These are phyloP conservation scores for Ceratobasidium sp. DNA, from an alignment of 1,284 basidiomycete species.

Conservation along the genomic window DNA sequence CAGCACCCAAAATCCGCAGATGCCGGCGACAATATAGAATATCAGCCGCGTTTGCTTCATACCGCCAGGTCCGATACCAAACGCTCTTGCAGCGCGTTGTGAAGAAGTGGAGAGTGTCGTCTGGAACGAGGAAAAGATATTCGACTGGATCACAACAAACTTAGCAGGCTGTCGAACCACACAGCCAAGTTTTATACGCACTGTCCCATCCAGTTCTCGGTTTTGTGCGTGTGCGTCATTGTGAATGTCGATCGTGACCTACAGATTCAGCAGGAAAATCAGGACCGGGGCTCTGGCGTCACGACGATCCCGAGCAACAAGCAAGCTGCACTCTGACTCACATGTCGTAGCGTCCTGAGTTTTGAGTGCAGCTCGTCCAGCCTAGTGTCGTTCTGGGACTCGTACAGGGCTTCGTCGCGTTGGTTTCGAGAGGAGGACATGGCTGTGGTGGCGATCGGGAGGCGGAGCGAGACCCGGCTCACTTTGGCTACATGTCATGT, in stretches of 20 bases:
- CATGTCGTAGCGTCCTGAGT: conserved; percentile 75
- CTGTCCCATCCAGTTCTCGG: conserved; percentile 73
- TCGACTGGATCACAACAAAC: conserved; percentile 55
- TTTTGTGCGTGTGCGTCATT: conserved; percentile 84
- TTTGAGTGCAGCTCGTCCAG: conserved; percentile 83
- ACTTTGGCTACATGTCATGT: background rate
- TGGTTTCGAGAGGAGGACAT: conserved; percentile 39
- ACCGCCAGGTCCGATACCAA: conserved; percentile 69
- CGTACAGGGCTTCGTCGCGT: conserved; percentile 56
- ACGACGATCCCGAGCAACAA: conserved; percentile 36
- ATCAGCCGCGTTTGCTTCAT: conserved; percentile 72
- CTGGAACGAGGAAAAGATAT: conserved; percentile 70
- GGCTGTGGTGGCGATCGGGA: background rate
- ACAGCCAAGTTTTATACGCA: conserved; percentile 51
- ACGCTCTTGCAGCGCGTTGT: conserved; percentile 69
- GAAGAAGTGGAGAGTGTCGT: conserved; percentile 67
- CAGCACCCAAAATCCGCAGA: conserved; percentile 57
- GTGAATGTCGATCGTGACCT: conserved; percentile 83
- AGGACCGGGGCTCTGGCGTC: conserved; percentile 26
- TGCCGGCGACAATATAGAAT: conserved; percentile 59
- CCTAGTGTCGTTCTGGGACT: conserved; percentile 78
- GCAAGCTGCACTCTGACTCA: conserved; percentile 52
- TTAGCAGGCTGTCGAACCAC: background rate
- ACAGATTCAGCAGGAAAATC: background rate
- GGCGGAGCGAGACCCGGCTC: background rate